These are phyloP conservation scores for cucumber (Cucumis sativus) DNA, from an alignment of 306 rosid genomes.

Conservation along the genomic window Cucumber_9930_V3 NC_026655.2:31893001-31893500, in stretches of 20 bases:
- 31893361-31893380: background rate
- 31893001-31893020: conserved; percentile 46
- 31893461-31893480: too few species aligned
- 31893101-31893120: conserved; percentile 70
- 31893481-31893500: background rate
- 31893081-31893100: conserved; percentile 31
- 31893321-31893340: background rate
- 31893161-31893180: conserved; percentile 41
- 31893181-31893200: conserved; percentile 3
- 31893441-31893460: too few species aligned
- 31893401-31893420: too few species aligned
- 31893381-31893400: too few species aligned
- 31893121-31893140: conserved; percentile 53
- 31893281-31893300: too few species aligned
- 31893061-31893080: conserved; percentile 37
- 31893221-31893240: background rate
- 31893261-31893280: background rate
- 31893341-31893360: background rate
- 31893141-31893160: conserved; percentile 65
- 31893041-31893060: conserved; percentile 46
- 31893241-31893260: background rate
- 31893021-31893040: conserved; percentile 48
- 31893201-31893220: background rate
- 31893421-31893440: too few species aligned
- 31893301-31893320: background rate